A percentile compares a stretch with the other conserved stretches of the same genome.
Evolutionary conservation across 2,329 filamentous ascomycete genomes (phyloP).

Genomic region (Penicillium fuscoglaucum): DNA sequence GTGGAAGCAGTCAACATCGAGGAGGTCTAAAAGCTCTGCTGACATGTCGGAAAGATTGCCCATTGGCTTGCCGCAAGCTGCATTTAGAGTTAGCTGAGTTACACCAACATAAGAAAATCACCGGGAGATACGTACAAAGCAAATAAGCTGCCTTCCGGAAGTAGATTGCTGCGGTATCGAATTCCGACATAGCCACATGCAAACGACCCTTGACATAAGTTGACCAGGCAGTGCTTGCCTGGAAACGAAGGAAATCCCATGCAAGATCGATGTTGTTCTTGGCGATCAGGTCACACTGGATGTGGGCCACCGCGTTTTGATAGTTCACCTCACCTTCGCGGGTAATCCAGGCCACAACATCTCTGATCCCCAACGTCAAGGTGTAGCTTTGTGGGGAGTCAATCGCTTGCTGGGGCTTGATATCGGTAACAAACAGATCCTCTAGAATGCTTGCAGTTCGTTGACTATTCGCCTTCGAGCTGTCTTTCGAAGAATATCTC

Average conservation of each 20-base stretch:
- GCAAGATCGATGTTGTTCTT: conserved; percentile 67
- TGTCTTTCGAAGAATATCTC: conserved; percentile 29
- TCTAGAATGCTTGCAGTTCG: conserved; percentile 43
- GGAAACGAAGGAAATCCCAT: conserved; percentile 65
- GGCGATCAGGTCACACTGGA: conserved; percentile 67
- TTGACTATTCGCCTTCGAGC: conserved; percentile 24
- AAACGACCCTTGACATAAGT: conserved; percentile 83
- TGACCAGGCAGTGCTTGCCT: conserved; percentile 59
- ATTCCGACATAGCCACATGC: conserved; percentile 70
- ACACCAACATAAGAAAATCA: background rate
- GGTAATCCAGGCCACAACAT: conserved; percentile 48
- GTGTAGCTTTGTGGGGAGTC: conserved; percentile 45
- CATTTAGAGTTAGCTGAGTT: conserved; percentile 22
- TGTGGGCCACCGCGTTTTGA: conserved; percentile 63
- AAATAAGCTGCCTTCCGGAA: conserved; percentile 83
- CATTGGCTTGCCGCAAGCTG: conserved; percentile 47
- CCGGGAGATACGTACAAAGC: conserved; percentile 66
- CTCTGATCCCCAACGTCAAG: conserved; percentile 45
- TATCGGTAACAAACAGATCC: conserved; percentile 47
- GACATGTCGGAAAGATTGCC: conserved; percentile 50
- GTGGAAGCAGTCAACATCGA: conserved; percentile 68
- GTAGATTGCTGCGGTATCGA: conserved; percentile 67
- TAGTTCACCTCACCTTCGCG: conserved; percentile 58
- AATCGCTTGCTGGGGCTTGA: conserved; percentile 44
- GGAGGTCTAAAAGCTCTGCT: conserved; percentile 68